Conservation (phyloP, 352 stramenopile genomes). For the Pythium guiyangense region DNA sequence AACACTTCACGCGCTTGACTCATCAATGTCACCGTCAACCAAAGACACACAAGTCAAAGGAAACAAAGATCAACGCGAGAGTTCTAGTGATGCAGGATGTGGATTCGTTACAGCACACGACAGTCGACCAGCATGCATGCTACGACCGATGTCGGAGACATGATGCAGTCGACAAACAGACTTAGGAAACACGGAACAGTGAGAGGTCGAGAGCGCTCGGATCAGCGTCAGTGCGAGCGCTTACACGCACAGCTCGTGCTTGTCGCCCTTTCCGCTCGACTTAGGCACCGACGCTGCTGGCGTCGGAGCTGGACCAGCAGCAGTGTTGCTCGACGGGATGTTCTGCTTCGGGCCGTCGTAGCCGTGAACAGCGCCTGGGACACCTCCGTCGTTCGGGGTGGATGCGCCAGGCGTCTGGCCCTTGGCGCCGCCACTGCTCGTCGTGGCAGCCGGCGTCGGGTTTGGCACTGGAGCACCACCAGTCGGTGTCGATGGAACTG, state of each 20-base stretch:
- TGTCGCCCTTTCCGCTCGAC: conserved; percentile 3
- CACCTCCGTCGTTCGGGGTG: conserved; percentile 1
- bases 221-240: not conserved
- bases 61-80: too few relatives aligned
- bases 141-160: too few relatives aligned
- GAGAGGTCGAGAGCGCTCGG: not conserved
- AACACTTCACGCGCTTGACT: too few relatives aligned
- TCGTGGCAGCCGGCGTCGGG: conserved; percentile 2
- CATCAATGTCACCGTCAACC: too few relatives aligned
- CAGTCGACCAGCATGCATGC: too few relatives aligned
- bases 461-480: conserved; percentile 1
- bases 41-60: too few relatives aligned
- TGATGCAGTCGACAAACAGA: too few relatives aligned
- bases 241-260: conserved; percentile 15
- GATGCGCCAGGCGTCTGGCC: not conserved
- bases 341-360: conserved; percentile 8
- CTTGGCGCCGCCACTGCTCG: not conserved
- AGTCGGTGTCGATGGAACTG: not conserved
- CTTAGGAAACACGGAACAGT: too few relatives aligned
- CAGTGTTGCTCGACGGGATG: not conserved
- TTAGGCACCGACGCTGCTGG: conserved; percentile 8
- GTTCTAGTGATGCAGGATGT: too few relatives aligned
- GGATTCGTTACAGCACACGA: too few relatives aligned
- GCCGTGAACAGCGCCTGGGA: conserved; percentile 12
- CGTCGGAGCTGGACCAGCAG: conserved; percentile 5